A percentile compares a stretch with the other conserved stretches of the same genome.
Conservation (phyloP, 371 early-diverging fungal genomes). For the Mucor indicus region DNA sequence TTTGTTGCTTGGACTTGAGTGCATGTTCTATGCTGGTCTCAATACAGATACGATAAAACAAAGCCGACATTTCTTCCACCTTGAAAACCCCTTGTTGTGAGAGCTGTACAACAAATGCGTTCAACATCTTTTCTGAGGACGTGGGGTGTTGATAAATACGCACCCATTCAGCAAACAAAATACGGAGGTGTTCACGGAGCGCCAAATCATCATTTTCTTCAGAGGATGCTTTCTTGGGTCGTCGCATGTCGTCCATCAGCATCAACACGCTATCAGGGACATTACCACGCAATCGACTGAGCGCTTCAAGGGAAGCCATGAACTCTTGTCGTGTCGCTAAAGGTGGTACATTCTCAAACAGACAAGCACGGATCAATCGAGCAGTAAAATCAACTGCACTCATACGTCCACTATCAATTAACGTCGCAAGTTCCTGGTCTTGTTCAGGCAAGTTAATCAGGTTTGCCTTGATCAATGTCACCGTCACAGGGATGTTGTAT, state of each 20-base stretch:
- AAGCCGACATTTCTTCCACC: constrained; percentile 69
- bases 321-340: constrained; percentile 71
- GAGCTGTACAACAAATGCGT: constrained; percentile 66
- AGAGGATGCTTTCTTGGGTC: background rate
- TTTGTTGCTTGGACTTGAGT: constrained; percentile 56
- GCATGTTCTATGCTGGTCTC: constrained; percentile 80
- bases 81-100: constrained; percentile 77
- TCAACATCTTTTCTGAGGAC: constrained; percentile 70
- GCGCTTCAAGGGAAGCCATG: constrained; percentile 66
- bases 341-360: constrained; percentile 59
- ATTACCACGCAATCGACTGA: constrained; percentile 65
- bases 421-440: constrained; percentile 82
- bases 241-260: constrained; percentile 36
- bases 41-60: constrained; percentile 88
- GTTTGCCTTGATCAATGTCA: constrained; percentile 77
- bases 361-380: constrained; percentile 68
- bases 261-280: constrained; percentile 61
- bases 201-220: constrained; percentile 33
- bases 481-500: constrained; percentile 79
- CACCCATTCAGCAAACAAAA: constrained; percentile 87
- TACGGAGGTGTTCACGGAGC: constrained; percentile 67
- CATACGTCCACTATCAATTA: constrained; percentile 73
- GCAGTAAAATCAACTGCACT: constrained; percentile 79
- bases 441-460: constrained; percentile 77
- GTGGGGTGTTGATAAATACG: constrained; percentile 80